Base-by-base conservation (phyloP, 2,329 filamentous ascomycete genomes). In the Fusarium vanettenii region DNA sequence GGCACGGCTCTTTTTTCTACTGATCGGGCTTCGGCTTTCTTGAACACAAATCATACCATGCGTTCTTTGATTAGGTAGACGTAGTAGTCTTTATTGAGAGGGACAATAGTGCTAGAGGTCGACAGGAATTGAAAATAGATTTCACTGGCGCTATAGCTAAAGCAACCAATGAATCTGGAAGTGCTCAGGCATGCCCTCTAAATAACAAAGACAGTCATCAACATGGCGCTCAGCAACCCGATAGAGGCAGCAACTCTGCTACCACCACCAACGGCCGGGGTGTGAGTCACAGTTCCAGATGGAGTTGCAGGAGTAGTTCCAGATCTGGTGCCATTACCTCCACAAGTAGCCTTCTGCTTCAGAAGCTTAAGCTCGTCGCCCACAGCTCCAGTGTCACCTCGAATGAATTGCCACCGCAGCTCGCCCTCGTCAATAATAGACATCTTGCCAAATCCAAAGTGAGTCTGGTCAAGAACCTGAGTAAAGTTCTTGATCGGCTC, bases 391-490 rank as follows among this genome's bases (percentile, higher is more conserved):
- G 81, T 82, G 31, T 80, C 79, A 33, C 87, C 87, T 9, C 81
- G 81, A 64, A 88, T 81, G 65, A 86, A 88, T 63, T 86, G 79
- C 83, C 84, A 88, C n/a, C 82, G 83, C 4, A 85, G 71, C 1
- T 82, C 80, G 5, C 79, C 84, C 6, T 82, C 79, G 61, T 84
- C 85, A 43, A 84, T 77, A 27, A 79, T 66, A 3, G 71, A 67
- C 31, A 79, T 67, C 55, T 76, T 87, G 79, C 82, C 86, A 74
- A 88, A 87, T 8, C 87, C 87, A 67, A 85, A 89, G 72, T 88
- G 81, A 45, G 79, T 76, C 64, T 81, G 81, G 76, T 89, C 85
- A 27, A 89, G 80, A 0, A 85, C 79, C 20, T 82, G 82, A 7
- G 87, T 88, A 48, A 35, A 59, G 33, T 86, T 84, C 67, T 84